These are phyloP conservation scores for Scedosporium aurantiacum DNA, from an alignment of 2,329 filamentous ascomycete species.

Conservation along the genomic window DNA sequence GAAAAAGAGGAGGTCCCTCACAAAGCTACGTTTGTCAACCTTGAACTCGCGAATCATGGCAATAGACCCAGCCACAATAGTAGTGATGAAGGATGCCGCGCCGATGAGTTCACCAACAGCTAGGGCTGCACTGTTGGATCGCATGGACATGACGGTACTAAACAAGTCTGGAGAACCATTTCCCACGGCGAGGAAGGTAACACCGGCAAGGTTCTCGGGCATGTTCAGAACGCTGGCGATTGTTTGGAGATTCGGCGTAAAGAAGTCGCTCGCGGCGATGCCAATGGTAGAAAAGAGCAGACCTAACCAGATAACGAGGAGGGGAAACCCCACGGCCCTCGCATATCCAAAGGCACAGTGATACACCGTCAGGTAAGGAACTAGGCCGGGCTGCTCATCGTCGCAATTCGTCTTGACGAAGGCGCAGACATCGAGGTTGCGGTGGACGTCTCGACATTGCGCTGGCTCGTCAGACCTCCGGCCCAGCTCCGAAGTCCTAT, in stretches of 20 bases:
- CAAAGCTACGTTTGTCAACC: constrained; percentile 79
- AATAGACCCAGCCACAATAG: constrained; percentile 95
- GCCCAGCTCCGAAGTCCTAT: background rate
- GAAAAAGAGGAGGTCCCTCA: constrained; percentile 88
- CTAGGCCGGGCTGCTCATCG: constrained; percentile 80
- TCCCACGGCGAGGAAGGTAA: constrained; percentile 92
- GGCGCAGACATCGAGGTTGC: constrained; percentile 69
- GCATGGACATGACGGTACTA: constrained; percentile 96
- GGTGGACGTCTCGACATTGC: constrained; percentile 70
- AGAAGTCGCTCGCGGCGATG: constrained; percentile 96
- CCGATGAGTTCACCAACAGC: constrained; percentile 92
- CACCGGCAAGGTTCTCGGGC: constrained; percentile 91
- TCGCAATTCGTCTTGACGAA: constrained; percentile 74
- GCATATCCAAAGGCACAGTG: constrained; percentile 65
- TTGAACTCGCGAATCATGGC: constrained; percentile 90
- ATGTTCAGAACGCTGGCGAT: constrained; percentile 81
- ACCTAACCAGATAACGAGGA: constrained; percentile 73
- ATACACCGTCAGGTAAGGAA: constrained; percentile 83
- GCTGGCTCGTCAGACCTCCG: background rate
- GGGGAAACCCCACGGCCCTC: constrained; percentile 65
- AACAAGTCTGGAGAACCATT: constrained; percentile 98
- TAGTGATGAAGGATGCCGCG: constrained; percentile 90
- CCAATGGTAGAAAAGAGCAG: constrained; percentile 94
- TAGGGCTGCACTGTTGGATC: constrained; percentile 91
- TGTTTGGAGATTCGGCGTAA: constrained; percentile 92